Conservation (phyloP, 805 yeast genomes). For the Metschnikowia henanensis region DNA sequence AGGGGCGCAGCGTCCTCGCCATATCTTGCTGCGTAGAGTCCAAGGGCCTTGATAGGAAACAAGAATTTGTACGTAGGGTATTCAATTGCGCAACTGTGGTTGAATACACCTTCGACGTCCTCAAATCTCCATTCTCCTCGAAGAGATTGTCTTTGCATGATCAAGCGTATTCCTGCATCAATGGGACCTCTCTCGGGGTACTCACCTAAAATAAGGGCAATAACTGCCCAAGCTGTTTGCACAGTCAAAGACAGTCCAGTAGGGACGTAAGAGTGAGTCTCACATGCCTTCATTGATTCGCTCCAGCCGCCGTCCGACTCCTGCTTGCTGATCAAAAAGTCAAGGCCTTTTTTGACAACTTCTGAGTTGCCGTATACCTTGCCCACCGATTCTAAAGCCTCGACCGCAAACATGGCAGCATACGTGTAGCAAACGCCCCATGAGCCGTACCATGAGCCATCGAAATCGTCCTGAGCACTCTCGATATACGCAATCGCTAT, state of each 20-base stretch:
- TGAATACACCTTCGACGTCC: conserved; percentile 92
- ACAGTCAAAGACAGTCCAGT: conserved; percentile 67
- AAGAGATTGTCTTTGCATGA: conserved; percentile 63
- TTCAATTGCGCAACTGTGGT: conserved; percentile 88
- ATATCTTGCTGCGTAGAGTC: conserved; percentile 51
- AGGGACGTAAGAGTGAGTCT: conserved; percentile 72
- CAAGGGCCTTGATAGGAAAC: conserved; percentile 92
- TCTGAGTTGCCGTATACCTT: conserved; percentile 60
- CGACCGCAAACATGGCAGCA: conserved; percentile 97
- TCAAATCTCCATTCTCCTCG: conserved; percentile 89
- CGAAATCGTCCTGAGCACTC: conserved; percentile 56
- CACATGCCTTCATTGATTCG: conserved; percentile 89
- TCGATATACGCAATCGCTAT: conserved; percentile 75
- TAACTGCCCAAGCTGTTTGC: conserved; percentile 91
- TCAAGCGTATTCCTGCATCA: conserved; percentile 57
- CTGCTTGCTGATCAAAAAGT: conserved; percentile 75
- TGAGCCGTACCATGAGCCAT: conserved; percentile 98
- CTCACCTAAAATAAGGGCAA: conserved; percentile 76
- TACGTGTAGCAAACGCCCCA: conserved; percentile 98
- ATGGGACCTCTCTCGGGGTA: conserved; percentile 73
- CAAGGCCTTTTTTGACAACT: conserved; percentile 75
- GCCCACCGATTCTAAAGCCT: conserved; percentile 77
- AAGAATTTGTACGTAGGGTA: conserved; percentile 90
- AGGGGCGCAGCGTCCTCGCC: conserved; percentile 19
- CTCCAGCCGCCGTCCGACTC: conserved; percentile 96